A percentile compares a stretch with the other conserved stretches of the same genome.
Conservation (phyloP, 2,329 filamentous ascomycete species). For the Calonectria pseudoreteaudii region DNA sequence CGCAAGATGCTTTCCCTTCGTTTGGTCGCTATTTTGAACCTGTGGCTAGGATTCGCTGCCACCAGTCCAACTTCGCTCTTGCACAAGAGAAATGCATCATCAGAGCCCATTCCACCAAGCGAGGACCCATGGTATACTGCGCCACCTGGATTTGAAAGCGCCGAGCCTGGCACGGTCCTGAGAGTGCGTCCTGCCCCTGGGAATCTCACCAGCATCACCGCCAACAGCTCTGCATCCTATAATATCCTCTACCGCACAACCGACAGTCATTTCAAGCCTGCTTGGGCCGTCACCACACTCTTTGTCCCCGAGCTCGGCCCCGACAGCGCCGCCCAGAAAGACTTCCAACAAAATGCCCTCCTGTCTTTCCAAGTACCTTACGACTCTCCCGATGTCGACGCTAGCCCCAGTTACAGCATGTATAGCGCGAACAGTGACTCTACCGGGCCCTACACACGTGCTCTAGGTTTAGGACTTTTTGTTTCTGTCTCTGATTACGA, state of each 20-base stretch:
- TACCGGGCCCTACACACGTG: too few relatives aligned
- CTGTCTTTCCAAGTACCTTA: slow-evolving; percentile 40
- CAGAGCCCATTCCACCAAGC: slow-evolving; percentile 30
- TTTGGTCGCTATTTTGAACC: background rate
- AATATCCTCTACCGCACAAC: slow-evolving; percentile 42
- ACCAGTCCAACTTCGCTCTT: background rate
- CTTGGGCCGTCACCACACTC: slow-evolving; percentile 41
- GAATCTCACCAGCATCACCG: slow-evolving; percentile 32
- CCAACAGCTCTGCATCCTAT: slow-evolving; percentile 35
- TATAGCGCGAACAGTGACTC: slow-evolving; percentile 9
- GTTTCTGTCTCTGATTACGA: slow-evolving; percentile 61
- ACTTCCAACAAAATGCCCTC: slow-evolving; percentile 31
- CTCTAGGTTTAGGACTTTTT: slow-evolving; percentile 30
- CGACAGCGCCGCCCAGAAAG: slow-evolving; percentile 19
- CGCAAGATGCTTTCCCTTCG: background rate
- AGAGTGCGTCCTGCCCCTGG: slow-evolving; percentile 37
- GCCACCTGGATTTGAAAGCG: slow-evolving; percentile 30
- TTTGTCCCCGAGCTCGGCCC: slow-evolving; percentile 31
- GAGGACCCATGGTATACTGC: slow-evolving; percentile 42
- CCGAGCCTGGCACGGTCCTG: slow-evolving; percentile 37
- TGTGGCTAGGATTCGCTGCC: background rate
- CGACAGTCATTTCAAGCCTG: slow-evolving; percentile 38
- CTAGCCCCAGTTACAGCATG: slow-evolving; percentile 31
- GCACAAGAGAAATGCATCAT: slow-evolving; percentile 20
- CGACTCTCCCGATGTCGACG: slow-evolving; percentile 37